Base-by-base conservation (phyloP, 805 yeast species). In the Schizosaccharomyces octosporus region DNA sequence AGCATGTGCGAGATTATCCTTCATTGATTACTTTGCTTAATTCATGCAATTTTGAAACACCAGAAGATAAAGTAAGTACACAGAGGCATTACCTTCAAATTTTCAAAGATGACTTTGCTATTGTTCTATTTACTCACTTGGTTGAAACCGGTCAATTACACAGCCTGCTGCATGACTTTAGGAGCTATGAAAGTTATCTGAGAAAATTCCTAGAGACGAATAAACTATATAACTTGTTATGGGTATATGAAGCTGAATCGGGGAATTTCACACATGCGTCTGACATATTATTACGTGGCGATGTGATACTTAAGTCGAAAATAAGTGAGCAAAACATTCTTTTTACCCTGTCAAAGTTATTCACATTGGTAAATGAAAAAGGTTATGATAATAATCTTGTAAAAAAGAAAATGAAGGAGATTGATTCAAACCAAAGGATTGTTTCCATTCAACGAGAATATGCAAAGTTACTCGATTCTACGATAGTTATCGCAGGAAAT, bases 21-120 rank as follows among this genome's bases (percentile, higher is more conserved):
- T 19, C 51, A 45, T 19, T 45, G 51, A 4, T 45, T 19, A 13
- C 9, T 45, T 45, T 45, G 24, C 51, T 45, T 9, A 9, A 45
- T 17, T 45, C 13, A 3, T 3, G 6, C n/a, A 24, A 17, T 15
- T 6, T 29, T n/a, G 27, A 51, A 13, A 17, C 9, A 3, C 3
- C 32, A 6, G 5, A 21, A 17, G 32, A 24, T 17, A 51, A 6
- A 29, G 9, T 51, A 24, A 6, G 29, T n/a, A 51, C 5, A 29
- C 57, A 51, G 29, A 59, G 72, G 24, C 70, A 72, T 42, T 84
- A 78, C 68, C 81, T 86, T 67, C 76, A 77, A 17, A 75, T 75
- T 60, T 85, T 79, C 70, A 86, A 83, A 0, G 83, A 82, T 66
- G 74, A 71, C 2, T 88, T 88, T 74, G 94, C 94, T 0, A 67